Base-by-base conservation (phyloP, 768 basidiomycete genomes). In the Auriscalpium orientale region DNA sequence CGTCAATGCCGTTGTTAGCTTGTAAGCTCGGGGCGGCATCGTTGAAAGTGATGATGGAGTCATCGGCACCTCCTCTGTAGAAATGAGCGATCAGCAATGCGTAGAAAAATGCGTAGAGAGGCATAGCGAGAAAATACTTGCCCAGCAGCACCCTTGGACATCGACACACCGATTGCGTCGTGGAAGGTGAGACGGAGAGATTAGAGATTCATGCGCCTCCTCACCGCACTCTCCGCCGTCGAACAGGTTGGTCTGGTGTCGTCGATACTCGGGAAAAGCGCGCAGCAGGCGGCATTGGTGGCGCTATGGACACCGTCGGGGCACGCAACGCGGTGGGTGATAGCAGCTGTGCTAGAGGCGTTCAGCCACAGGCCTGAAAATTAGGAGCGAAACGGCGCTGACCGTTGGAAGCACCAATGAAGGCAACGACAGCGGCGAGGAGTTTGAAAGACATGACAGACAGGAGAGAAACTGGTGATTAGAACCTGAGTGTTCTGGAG, bases 11-110 rank as follows among this genome's bases (percentile, higher is more conserved):
- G 28, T 56, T 59, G 61, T 79, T 79, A 5, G 77, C 76, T 8
- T 66, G 62, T 66, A 75, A 80, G 8, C 60, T 55, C 20, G 71
- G 66, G 61, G 80, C 80, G 38, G 72, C 71, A 9, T 71, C 67
- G 21, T 65, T 61, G 66, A 81, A 80, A 1, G 69, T 66, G 56
- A 78, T 70, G 57, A 80, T 74, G 4, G 78, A 80, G 33, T 78
- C 80, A 56, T 81, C 79, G 46, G 67, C 68, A 3, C 70, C 70
- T n/a, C 64, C 65, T 40, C 70, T 67, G 22, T 59, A 63, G 56
- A 43, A 28, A 15, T 46, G 37, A 16, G 35, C 28, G 15, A 49
- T 36, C 2, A 55, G 47, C 4, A 58, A 53, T 10, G 51, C 13
- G 15, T 37, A 16, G 11, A 4, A 3, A 47, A 2, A 22, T 22